A percentile compares a stretch with the other conserved stretches of the same genome.
phyloP scores from a whole-genome alignment of 2,329 filamentous ascomycete genomes.

The Biscogniauxia mediterranea region DNA sequence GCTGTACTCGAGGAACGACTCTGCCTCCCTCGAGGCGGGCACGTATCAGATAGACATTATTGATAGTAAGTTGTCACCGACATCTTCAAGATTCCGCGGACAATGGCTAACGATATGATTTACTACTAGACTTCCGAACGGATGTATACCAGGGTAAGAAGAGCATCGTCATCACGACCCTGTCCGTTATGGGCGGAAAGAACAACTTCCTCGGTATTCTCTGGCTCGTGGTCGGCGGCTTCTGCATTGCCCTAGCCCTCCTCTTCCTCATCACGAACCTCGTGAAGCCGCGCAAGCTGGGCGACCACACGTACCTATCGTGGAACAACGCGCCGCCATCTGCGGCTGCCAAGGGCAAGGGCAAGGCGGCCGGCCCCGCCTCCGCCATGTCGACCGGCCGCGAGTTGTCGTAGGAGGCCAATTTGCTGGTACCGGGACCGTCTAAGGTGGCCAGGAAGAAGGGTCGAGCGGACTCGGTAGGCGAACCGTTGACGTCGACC shows the following conservation, averaged over 20 bases:
- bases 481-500: background rate
- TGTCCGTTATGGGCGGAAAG: constrained; percentile 89
- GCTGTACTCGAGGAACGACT: constrained; percentile 80
- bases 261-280: constrained; percentile 89
- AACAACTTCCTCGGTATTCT: constrained; percentile 97
- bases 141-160: constrained; percentile 81
- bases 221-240: constrained; percentile 88
- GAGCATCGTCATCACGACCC: constrained; percentile 82
- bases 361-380: constrained; percentile 40
- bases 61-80: constrained; percentile 65
- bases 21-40: constrained; percentile 63
- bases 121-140: constrained; percentile 71
- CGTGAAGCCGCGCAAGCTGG: constrained; percentile 93
- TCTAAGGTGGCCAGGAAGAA: constrained; percentile 7
- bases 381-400: constrained; percentile 55
- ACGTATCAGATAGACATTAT: constrained; percentile 75
- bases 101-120: background rate
- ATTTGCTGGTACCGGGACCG: constrained; percentile 7
- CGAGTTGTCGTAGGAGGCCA: constrained; percentile 41
- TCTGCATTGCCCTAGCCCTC: constrained; percentile 85
- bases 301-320: constrained; percentile 94
- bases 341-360: constrained; percentile 35
- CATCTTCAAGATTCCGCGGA: constrained; percentile 1
- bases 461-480: constrained; percentile 4
- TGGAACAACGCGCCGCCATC: constrained; percentile 71